These are phyloP conservation scores for Dactylellina cionopaga DNA, from an alignment of 2,329 filamentous ascomycete species.

Conservation along the genomic window DNA sequence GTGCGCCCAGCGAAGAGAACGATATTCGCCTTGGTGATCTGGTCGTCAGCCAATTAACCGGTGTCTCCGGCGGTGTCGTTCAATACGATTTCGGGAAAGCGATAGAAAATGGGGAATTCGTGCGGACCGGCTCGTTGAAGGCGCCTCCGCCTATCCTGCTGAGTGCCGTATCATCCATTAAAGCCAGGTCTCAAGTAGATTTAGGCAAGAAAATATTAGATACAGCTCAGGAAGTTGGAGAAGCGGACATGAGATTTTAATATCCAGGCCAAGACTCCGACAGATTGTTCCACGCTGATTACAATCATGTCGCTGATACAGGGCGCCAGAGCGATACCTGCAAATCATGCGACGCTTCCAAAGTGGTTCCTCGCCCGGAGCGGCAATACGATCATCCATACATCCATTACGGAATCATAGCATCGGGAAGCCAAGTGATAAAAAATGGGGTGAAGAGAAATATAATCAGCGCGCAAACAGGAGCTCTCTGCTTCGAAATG, in stretches of 20 bases:
- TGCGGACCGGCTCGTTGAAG: slow-evolving; percentile 7
- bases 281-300: no score
- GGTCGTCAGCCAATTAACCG: background rate
- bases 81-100: slow-evolving; percentile 13
- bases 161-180: background rate
- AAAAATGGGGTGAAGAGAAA: slow-evolving; percentile 19
- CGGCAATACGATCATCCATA: no score
- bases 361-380: no score
- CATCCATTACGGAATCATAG: no score
- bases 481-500: slow-evolving; percentile 27
- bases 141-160: slow-evolving; percentile 3
- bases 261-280: no score
- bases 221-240: no score
- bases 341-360: no score
- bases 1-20: background rate
- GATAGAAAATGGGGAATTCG: slow-evolving; percentile 6
- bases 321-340: no score
- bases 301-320: no score
- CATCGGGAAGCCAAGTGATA: slow-evolving; percentile 10
- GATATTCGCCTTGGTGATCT: no score
- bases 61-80: background rate
- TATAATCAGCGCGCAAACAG: slow-evolving; percentile 6
- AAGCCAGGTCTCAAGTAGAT: background rate
- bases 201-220: slow-evolving; percentile 3
- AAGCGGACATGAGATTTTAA: no score